phyloP scores from a whole-genome alignment of 2,329 filamentous ascomycete species.

The Colletotrichum sp. region DNA sequence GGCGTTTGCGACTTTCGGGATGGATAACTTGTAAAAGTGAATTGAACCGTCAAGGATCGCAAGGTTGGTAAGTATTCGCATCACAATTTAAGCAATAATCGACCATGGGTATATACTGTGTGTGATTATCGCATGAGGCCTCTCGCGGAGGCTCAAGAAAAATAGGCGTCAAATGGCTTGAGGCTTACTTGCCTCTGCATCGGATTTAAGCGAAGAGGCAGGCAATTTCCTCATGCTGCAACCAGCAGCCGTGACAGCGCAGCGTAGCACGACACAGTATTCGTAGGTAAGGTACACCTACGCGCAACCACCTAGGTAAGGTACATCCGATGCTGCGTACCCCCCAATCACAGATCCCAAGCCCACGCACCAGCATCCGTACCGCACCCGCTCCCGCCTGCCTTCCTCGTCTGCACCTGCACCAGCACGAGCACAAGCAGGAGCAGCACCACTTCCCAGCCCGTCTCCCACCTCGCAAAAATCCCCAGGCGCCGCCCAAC shows the following conservation, averaged over 20 bases:
- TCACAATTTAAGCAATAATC: not conserved
- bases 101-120: not conserved
- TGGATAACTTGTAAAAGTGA: not conserved
- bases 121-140: not conserved
- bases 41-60: not conserved
- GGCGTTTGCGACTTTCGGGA: conserved; percentile 1
- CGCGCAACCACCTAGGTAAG: not conserved
- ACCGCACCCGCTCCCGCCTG: not conserved
- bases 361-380: not conserved
- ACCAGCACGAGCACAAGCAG: not conserved
- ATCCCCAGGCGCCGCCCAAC: conserved; percentile 12
- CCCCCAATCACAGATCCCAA: not conserved
- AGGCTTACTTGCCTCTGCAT: not conserved
- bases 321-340: not conserved
- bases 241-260: not conserved
- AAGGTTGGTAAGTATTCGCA: not conserved
- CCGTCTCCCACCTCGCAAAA: conserved; percentile 11
- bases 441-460: not conserved
- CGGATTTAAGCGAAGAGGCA: conserved; percentile 10
- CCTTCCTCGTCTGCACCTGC: not conserved
- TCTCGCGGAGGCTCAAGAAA: not conserved
- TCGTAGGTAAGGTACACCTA: not conserved
- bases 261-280: not conserved
- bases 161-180: not conserved
- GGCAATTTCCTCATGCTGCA: conserved; percentile 1